Evolutionary conservation across 2,329 filamentous ascomycete species (phyloP).

Genomic region (Aspergillus clavatus): DNA sequence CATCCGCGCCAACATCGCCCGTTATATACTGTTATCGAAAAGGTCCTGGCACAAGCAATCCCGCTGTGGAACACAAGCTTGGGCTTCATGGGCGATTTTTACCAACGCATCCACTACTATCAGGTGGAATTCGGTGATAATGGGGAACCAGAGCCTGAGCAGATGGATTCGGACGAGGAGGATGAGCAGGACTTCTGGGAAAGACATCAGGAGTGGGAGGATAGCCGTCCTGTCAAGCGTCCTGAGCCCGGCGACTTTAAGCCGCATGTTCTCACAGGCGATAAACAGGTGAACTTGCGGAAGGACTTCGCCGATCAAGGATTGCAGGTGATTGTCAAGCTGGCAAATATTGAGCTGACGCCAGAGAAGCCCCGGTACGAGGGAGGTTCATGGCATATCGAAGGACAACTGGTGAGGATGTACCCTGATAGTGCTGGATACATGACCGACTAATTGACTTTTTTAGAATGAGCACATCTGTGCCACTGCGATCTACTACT

Average conservation of each 20-base stretch:
- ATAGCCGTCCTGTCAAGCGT: not conserved
- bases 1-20: conserved; percentile 31
- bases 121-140: conserved; percentile 3
- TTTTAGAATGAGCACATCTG: conserved; percentile 57
- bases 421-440: not conserved
- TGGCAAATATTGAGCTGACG: conserved; percentile 57
- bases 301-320: conserved; percentile 33
- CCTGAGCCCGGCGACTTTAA: conserved; percentile 14
- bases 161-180: not conserved
- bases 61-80: conserved; percentile 44
- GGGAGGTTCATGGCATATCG: conserved; percentile 42
- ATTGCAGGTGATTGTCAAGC: conserved; percentile 53
- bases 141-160: conserved; percentile 3
- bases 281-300: conserved; percentile 14
- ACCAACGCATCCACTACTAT: conserved; percentile 11
- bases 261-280: not conserved
- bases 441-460: not conserved
- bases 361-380: conserved; percentile 54
- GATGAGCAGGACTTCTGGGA: not conserved
- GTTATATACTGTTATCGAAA: conserved; percentile 36
- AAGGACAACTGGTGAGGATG: conserved; percentile 37
- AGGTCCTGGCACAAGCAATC: conserved; percentile 36
- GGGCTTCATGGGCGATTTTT: not conserved
- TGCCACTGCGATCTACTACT: conserved; percentile 62
- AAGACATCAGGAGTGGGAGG: not conserved